Evolutionary conservation across 176 grass and related monocot species (phyloP).

Genomic region (Eragrostis nindensis): DNA sequence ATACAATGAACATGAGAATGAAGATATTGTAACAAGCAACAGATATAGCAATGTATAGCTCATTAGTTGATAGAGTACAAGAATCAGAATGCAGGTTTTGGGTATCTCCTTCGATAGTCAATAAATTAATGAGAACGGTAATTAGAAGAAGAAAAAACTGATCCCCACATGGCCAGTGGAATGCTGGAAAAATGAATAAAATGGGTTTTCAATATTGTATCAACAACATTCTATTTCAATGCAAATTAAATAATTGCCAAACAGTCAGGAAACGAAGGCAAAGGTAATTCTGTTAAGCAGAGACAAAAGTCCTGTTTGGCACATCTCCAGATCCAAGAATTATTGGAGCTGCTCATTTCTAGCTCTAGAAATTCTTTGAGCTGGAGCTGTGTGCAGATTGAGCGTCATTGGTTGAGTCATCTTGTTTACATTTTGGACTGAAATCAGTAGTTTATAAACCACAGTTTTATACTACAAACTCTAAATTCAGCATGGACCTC

Average conservation of each 20-base stretch:
- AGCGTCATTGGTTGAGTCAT: not conserved
- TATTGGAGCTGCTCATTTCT: not conserved
- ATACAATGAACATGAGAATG: conserved; percentile 14
- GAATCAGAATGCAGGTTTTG: not conserved
- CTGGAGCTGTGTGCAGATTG: not conserved
- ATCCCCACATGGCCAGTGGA: conserved; percentile 8
- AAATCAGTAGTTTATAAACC: not conserved
- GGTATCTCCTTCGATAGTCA: conserved; percentile 20
- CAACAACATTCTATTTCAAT: conserved; percentile 2
- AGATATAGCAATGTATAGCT: not conserved
- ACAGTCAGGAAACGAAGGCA: not conserved
- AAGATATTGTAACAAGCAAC: conserved; percentile 16
- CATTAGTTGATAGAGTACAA: conserved; percentile 26
- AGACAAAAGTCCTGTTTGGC: conserved; percentile 9
- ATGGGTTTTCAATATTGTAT: not conserved
- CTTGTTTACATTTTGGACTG: not conserved
- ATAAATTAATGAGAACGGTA: conserved; percentile 21
- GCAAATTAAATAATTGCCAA: conserved; percentile 15
- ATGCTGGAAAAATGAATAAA: not conserved
- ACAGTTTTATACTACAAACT: not conserved
- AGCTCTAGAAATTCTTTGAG: not conserved
- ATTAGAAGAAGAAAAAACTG: not conserved
- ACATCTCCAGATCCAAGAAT: not conserved
- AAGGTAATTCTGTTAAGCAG: not conserved
- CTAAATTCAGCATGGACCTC: not conserved